Percentiles rank a stretch among this genome's conserved stretches.
Evolutionary conservation across 2,329 filamentous ascomycete genomes (phyloP).

Genomic region (Diaporthe citri): DNA sequence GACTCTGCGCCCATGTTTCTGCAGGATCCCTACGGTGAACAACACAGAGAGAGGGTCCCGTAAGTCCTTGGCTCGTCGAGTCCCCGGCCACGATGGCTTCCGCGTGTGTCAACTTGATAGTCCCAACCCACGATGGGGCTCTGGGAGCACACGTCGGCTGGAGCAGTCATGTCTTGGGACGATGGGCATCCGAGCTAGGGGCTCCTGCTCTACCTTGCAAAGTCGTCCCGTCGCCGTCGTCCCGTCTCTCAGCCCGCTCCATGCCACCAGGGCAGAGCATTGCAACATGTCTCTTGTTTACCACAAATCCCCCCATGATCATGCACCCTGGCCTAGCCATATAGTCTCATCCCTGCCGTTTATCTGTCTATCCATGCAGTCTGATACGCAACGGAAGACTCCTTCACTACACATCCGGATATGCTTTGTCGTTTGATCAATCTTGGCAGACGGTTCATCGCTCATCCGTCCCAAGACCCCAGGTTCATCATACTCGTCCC

Average conservation of each 20-base stretch:
- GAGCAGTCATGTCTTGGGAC: conserved; percentile 3
- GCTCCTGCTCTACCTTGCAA: conserved; percentile 8
- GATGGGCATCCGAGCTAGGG: conserved; percentile 6
- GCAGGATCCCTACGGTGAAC: conserved; percentile 22
- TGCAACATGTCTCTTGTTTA: conserved; percentile 21
- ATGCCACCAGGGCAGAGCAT: background rate
- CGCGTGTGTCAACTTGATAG: conserved; percentile 20
- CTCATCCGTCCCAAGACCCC: conserved; percentile 38
- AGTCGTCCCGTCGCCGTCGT: conserved; percentile 14
- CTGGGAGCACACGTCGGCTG: background rate
- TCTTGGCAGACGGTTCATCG: conserved; percentile 47
- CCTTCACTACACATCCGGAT: conserved; percentile 54
- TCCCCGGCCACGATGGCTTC: conserved; percentile 20
- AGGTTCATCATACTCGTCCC: conserved; percentile 15
- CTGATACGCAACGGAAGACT: conserved; percentile 57
- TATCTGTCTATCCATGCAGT: conserved; percentile 49
- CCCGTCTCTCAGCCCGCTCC: conserved; percentile 8
- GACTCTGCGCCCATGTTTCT: conserved; percentile 21
- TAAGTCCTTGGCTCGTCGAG: conserved; percentile 2
- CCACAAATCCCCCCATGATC: background rate
- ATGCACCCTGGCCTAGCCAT: conserved; percentile 21
- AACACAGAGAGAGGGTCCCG: background rate
- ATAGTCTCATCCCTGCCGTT: conserved; percentile 43
- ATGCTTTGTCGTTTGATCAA: conserved; percentile 46
- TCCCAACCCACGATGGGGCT: background rate